These are phyloP conservation scores for Scytalidium lignicola DNA, from an alignment of 2,329 filamentous ascomycete genomes.

Conservation along the genomic window DNA sequence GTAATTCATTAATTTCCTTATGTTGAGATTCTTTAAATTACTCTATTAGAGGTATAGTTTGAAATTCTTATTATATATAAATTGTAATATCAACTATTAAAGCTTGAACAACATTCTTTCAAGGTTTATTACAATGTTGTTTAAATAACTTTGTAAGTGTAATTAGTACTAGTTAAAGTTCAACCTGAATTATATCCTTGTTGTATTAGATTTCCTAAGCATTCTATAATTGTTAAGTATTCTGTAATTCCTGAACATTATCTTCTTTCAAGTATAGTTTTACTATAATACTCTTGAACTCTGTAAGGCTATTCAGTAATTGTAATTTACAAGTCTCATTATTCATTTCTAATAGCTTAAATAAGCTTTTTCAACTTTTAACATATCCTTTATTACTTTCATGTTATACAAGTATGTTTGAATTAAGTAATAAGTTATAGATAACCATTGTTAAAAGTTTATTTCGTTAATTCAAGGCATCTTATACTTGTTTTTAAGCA, in stretches of 20 bases:
- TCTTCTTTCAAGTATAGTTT: too few species aligned
- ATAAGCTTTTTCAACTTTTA: constrained; percentile 1
- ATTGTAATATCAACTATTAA: too few species aligned
- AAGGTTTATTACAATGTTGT: not conserved
- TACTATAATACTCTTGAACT: not conserved
- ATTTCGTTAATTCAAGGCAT: constrained; percentile 2
- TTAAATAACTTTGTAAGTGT: not conserved
- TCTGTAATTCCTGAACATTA: too few species aligned
- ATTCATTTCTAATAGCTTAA: not conserved
- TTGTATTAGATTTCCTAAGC: too few species aligned
- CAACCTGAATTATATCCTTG: too few species aligned
- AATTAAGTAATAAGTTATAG: constrained; percentile 2
- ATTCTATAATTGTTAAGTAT: too few species aligned
- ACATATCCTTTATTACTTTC: not conserved
- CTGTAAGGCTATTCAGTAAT: constrained; percentile 1
- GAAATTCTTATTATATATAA: too few species aligned
- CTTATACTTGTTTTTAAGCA: constrained; percentile 1
- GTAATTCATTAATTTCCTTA: too few species aligned
- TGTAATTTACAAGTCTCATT: constrained; percentile 1
- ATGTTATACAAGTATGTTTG: constrained; percentile 3
- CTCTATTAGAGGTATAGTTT: too few species aligned
- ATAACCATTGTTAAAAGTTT: constrained; percentile 1
- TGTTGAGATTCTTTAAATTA: too few species aligned
- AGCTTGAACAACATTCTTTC: not conserved
- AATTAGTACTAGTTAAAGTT: too few species aligned